phyloP scores from a whole-genome alignment of 805 yeast species.

The Ogataea methylovora region DNA sequence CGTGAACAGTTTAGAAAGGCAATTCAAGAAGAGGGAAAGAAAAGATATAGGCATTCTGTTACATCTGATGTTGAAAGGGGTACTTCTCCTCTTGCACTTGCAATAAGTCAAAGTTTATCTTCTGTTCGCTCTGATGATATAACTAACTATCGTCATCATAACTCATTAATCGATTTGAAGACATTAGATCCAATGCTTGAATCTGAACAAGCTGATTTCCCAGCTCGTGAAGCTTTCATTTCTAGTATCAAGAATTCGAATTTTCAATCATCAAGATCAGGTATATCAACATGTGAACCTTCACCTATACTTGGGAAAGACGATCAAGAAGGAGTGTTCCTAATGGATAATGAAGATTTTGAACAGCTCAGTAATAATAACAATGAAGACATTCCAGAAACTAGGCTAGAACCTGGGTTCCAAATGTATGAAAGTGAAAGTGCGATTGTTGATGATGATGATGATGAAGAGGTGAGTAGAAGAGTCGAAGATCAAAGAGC shows the following conservation, averaged over 20 bases:
- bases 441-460: slow-evolving; percentile 10
- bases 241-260: slow-evolving; percentile 8
- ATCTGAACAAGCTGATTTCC: slow-evolving; percentile 8
- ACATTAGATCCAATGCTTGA: slow-evolving; percentile 6
- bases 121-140: neutral
- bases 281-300: neutral
- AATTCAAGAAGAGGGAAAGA: neutral
- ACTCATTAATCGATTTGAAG: slow-evolving; percentile 16
- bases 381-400: slow-evolving; percentile 1
- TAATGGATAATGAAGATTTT: slow-evolving; percentile 38
- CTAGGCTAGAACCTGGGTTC: neutral
- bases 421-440: slow-evolving; percentile 7
- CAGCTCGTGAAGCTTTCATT: slow-evolving; percentile 20
- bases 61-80: neutral
- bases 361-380: no score
- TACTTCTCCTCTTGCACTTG: no score
- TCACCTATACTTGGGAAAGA: neutral
- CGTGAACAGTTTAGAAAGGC: neutral
- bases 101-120: neutral
- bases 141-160: slow-evolving; percentile 3
- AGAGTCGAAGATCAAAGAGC: no score
- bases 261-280: slow-evolving; percentile 1
- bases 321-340: slow-evolving; percentile 28
- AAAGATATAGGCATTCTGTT: neutral
- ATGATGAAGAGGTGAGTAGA: neutral